Percentiles rank a stretch among this genome's conserved stretches.
These are phyloP conservation scores for Penicillium psychrosexuale DNA, from an alignment of 2,329 filamentous ascomycete genomes.

Conservation along the genomic window DNA sequence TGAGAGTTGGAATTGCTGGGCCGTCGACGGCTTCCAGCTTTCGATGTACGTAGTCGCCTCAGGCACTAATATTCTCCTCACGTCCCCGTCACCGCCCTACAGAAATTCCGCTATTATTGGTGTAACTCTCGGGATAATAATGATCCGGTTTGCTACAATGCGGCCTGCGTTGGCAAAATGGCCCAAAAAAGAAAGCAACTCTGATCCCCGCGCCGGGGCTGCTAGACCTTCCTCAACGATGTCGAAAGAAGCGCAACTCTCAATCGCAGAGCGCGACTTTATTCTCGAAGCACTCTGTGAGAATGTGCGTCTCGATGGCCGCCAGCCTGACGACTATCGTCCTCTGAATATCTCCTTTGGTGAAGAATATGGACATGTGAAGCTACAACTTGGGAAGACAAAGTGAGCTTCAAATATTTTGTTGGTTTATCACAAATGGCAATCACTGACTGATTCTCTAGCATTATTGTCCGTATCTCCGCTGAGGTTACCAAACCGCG, in stretches of 20 bases:
- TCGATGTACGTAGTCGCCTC: background rate
- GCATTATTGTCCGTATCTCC: constrained; percentile 79
- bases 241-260: constrained; percentile 90
- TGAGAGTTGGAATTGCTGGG: background rate
- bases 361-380: constrained; percentile 84
- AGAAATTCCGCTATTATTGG: background rate
- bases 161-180: constrained; percentile 21
- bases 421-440: background rate
- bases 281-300: constrained; percentile 78
- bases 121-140: background rate
- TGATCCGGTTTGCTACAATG: constrained; percentile 6
- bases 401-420: constrained; percentile 55
- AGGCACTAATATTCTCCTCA: constrained; percentile 6
- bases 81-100: background rate
- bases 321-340: constrained; percentile 75
- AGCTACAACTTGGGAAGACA: constrained; percentile 85
- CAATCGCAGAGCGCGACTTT: constrained; percentile 83
- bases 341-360: constrained; percentile 76
- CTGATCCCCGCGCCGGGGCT: constrained; percentile 23
- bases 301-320: constrained; percentile 78
- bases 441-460: constrained; percentile 38
- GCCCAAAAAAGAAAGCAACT: constrained; percentile 15
- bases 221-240: constrained; percentile 49
- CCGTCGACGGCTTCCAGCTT: background rate
- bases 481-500: constrained; percentile 84